phyloP scores from a whole-genome alignment of 192 early-diverging fungal species.

The Linnemannia hyalina region DNA sequence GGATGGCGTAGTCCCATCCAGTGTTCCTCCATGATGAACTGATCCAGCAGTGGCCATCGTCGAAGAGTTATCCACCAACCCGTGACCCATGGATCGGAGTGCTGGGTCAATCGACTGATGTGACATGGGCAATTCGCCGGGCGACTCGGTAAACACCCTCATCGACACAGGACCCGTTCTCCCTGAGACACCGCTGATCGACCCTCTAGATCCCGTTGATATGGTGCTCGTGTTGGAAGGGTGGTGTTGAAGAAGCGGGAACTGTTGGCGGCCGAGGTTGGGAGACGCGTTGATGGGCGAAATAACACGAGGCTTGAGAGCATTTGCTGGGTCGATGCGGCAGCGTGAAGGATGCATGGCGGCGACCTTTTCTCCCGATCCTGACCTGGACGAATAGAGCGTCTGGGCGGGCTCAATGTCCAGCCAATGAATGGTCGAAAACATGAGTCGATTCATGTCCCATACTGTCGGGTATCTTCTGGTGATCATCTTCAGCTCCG shows the following conservation, averaged over 20 bases:
- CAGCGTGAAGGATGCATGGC: slow-evolving; percentile 45
- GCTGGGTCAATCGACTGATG: slow-evolving; percentile 23
- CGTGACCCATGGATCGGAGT: slow-evolving; percentile 7
- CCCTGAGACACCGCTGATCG: slow-evolving; percentile 24
- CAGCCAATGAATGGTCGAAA: slow-evolving; percentile 51
- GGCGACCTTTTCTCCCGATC: slow-evolving; percentile 14
- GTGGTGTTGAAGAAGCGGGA: slow-evolving; percentile 24
- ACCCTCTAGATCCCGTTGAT: slow-evolving; percentile 27
- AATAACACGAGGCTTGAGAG: slow-evolving; percentile 20
- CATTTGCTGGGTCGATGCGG: slow-evolving; percentile 36
- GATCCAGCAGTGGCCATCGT: slow-evolving; percentile 31
- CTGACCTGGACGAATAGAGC: neutral
- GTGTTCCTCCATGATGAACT: neutral
- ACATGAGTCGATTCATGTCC: slow-evolving; percentile 50
- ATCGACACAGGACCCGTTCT: neutral
- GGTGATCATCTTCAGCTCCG: slow-evolving; percentile 28
- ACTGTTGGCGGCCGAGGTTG: neutral
- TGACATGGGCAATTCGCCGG: slow-evolving; percentile 21
- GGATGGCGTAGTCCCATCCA: neutral
- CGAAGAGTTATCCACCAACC: slow-evolving; percentile 25
- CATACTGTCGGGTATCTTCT: slow-evolving; percentile 29
- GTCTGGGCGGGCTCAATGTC: slow-evolving; percentile 40
- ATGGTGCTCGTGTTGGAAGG: slow-evolving; percentile 21
- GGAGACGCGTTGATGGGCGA: neutral
- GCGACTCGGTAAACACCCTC: slow-evolving; percentile 36